Evolutionary conservation across 768 basidiomycete species (phyloP).

Genomic region (Tricholoma matsutake): DNA sequence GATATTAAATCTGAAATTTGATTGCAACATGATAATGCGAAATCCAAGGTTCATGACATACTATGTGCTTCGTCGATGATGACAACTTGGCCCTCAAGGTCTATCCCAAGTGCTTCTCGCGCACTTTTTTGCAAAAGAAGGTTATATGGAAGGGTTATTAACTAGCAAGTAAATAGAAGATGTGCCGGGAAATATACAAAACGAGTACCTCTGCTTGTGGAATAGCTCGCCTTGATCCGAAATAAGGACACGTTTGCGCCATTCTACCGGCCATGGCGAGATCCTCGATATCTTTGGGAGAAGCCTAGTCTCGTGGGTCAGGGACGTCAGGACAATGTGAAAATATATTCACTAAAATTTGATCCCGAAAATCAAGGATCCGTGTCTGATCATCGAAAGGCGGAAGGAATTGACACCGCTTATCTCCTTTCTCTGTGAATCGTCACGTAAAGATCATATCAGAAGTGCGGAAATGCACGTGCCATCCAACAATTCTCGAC

Average conservation of each 20-base stretch:
- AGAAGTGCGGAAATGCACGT: conserved; percentile 9
- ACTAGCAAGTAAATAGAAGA: conserved; percentile 35
- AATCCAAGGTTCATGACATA: conserved; percentile 37
- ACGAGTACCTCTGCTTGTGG: conserved; percentile 77
- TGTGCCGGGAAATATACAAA: not conserved
- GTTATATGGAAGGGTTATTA: conserved; percentile 93
- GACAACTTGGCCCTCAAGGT: conserved; percentile 80
- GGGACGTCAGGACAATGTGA: not conserved
- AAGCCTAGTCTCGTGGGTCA: conserved; percentile 48
- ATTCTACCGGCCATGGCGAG: conserved; percentile 70
- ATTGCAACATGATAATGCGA: not conserved
- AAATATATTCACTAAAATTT: conserved; percentile 61
- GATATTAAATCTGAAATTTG: conserved; percentile 71
- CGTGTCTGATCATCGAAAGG: conserved; percentile 58
- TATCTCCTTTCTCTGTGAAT: conserved; percentile 54
- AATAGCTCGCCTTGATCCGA: conserved; percentile 84
- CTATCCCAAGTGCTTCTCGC: conserved; percentile 84
- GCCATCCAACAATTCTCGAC: conserved; percentile 79
- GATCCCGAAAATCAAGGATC: conserved; percentile 84
- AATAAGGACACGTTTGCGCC: conserved; percentile 84
- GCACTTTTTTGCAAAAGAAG: conserved; percentile 80
- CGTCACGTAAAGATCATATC: not conserved
- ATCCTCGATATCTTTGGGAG: conserved; percentile 93
- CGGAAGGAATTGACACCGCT: conserved; percentile 78
- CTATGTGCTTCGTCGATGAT: conserved; percentile 98